Conservation (phyloP, 2,329 filamentous ascomycete species). For the Alternaria arborescens region DNA sequence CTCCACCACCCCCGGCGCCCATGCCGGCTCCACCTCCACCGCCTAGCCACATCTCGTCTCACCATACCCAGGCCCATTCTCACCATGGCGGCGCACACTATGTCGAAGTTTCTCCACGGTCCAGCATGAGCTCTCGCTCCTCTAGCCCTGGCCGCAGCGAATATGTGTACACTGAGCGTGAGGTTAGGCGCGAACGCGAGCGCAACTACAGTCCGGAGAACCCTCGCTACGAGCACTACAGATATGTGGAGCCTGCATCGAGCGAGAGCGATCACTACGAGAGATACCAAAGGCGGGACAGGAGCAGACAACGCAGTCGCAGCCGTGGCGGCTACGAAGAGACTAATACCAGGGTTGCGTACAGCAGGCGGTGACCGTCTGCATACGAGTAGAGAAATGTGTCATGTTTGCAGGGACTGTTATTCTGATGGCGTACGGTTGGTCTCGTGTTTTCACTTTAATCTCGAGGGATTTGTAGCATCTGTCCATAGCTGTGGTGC, state of each 20-base stretch:
- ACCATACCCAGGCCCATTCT: conserved; percentile 19
- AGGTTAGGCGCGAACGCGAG: conserved; percentile 55
- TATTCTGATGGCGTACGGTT: background rate
- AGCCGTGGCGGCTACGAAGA: conserved; percentile 43
- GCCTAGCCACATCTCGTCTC: conserved; percentile 28
- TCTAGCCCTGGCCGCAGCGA: conserved; percentile 46
- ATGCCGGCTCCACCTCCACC: conserved; percentile 40
- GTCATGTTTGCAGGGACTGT: background rate
- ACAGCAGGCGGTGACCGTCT: conserved; percentile 28
- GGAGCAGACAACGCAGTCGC: conserved; percentile 41
- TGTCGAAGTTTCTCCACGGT: conserved; percentile 55
- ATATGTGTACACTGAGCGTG: conserved; percentile 56
- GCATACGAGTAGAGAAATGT: background rate
- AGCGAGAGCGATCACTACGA: conserved; percentile 42
- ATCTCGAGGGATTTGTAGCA: background rate
- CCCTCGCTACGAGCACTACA: conserved; percentile 56
- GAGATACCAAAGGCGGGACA: conserved; percentile 32
- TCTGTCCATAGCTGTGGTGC: background rate
- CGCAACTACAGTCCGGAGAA: conserved; percentile 45
- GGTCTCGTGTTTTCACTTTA: background rate
- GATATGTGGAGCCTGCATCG: conserved; percentile 55
- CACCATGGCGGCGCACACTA: conserved; percentile 48
- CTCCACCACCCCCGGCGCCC: conserved; percentile 43
- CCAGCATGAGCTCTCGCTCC: conserved; percentile 42
- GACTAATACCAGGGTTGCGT: conserved; percentile 46